Conservation (phyloP, 2,329 filamentous ascomycete species). For the Aspergillus oerlinghausenensis region DNA sequence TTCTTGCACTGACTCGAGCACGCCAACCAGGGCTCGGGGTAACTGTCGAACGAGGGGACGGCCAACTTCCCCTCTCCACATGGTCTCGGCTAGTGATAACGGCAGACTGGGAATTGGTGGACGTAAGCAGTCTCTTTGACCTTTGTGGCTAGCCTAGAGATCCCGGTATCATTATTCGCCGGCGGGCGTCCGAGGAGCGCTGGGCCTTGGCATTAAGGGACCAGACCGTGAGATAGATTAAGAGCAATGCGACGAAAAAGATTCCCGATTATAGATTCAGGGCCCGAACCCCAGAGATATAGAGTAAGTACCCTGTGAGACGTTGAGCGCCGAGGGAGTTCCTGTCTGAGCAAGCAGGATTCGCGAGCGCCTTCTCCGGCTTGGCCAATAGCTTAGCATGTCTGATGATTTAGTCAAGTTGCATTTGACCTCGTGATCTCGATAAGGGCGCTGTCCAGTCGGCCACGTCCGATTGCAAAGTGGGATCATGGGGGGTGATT, state of each 20-base stretch:
- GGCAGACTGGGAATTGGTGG: neutral
- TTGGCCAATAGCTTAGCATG: neutral
- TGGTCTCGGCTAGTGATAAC: neutral
- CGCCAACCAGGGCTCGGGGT: neutral
- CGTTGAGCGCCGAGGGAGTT: neutral
- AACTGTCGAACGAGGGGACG: neutral
- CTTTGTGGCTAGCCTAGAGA: neutral
- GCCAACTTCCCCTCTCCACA: neutral
- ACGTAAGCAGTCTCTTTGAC: neutral
- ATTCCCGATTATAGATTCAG: neutral
- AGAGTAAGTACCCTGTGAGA: neutral
- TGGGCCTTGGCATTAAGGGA: constrained; percentile 7
- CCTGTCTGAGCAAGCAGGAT: neutral
- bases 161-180: neutral
- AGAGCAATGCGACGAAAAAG: neutral
- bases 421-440: neutral
- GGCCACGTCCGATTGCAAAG: too few relatives aligned
- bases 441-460: neutral
- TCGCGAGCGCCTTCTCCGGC: neutral
- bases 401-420: neutral
- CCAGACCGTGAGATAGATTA: neutral
- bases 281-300: neutral
- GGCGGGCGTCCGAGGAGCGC: constrained; percentile 8
- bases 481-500: neutral
- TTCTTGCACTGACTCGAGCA: neutral